Base-by-base conservation (phyloP, 305 asterid species). In the Andrographis paniculata region DNA sequence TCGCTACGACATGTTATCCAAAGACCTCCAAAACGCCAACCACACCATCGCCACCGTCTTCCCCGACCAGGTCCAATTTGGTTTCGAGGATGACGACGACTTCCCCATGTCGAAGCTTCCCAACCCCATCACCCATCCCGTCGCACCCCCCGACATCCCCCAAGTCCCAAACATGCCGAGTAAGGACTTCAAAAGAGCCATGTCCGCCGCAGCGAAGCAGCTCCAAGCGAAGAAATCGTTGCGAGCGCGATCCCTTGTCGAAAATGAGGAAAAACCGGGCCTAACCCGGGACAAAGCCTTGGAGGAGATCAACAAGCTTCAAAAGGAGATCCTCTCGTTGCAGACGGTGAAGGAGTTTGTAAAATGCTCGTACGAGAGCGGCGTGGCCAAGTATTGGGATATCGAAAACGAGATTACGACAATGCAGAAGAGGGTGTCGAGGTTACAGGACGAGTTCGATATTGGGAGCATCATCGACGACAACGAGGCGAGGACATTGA, bases 321-420 rank as follows among this genome's bases (percentile, higher is more conserved):
- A 91, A 45, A 87, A 81, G 17, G 96, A 91, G 5, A 87, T 87
- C 42, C 63, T 87, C 0, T 76, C 78, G 0, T 20, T 81, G 52
- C 93, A 84, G 43, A 87, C 95, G 7, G 78, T 77, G 0, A 91
- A 87, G 50, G 99, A 87, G 78, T 80, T 83, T 43, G 94, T 83
- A 0, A 87, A 79, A 67, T 83, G 94, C 72, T 80, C 94, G 0
- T 87, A 83, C 13, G 93, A 91, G 55, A 70, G 62, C 20, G 87
- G 84, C 10, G 56, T 80, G 0, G 72, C 75, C 0, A 83, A 79
- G 59, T 91, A 76, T 17, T 74, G 78, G 79, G 75, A 67, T 12
- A 70, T 85, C 9, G 87, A 85, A 67, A 71, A 49, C 60, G 77
- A 69, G 62, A 74, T 81, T 4, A 58, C 46, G 52, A 84, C 77